These are phyloP conservation scores for Quercus rubra DNA, from an alignment of 306 rosid species.

Conservation along the genomic window DNA sequence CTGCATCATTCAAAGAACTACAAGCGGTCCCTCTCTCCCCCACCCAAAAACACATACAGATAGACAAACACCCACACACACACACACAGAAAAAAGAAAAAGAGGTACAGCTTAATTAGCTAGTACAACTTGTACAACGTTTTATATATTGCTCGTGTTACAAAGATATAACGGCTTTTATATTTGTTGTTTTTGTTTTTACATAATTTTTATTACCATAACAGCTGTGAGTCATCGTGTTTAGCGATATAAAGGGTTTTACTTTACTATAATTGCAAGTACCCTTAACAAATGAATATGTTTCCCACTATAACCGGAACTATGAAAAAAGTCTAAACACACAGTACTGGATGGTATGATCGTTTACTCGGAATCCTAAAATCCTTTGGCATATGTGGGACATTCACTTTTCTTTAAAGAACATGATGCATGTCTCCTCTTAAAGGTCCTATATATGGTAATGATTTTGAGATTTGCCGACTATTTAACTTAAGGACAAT, in stretches of 20 bases:
- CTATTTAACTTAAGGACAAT: neutral
- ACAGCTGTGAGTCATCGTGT: constrained; percentile 13
- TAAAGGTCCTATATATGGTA: neutral
- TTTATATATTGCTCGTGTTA: too few relatives aligned
- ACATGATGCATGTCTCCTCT: neutral
- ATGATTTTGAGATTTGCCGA: neutral
- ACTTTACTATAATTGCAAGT: constrained; percentile 33
- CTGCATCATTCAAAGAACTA: constrained; percentile 14
- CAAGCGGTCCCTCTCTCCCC: neutral
- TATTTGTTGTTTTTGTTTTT: neutral
- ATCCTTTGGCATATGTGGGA: constrained; percentile 11
- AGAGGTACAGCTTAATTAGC: too few relatives aligned
- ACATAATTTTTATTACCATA: neutral
- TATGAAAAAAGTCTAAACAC: constrained; percentile 18
- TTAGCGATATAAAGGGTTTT: constrained; percentile 4
- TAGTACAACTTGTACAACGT: too few relatives aligned
- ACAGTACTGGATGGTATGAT: constrained; percentile 30
- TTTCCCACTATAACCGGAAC: constrained; percentile 43
- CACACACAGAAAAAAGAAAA: too few relatives aligned
- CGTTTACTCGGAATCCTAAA: constrained; percentile 50
- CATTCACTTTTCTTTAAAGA: constrained; percentile 23
- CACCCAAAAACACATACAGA: neutral
- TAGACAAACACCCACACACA: neutral
- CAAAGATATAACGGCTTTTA: too few relatives aligned
- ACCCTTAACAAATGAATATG: constrained; percentile 33